Evolutionary conservation across 83 land plant species (phyloP).

Genomic region (Picea mariana): DNA sequence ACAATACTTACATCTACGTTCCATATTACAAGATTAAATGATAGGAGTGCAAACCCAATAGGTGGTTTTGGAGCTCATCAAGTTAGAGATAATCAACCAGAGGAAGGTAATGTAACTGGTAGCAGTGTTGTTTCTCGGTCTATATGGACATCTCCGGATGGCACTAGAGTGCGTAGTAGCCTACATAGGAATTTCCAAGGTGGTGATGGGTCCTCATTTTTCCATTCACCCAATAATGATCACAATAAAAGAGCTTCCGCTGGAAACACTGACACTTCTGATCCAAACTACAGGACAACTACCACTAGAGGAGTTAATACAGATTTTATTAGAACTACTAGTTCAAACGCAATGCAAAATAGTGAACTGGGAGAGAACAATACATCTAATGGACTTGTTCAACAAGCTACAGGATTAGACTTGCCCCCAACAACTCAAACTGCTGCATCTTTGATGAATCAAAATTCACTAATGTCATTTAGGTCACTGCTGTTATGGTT

Average conservation of each 20-base stretch:
- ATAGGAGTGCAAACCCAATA: slow-evolving; percentile 25
- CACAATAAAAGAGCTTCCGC: background rate
- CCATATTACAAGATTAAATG: slow-evolving; percentile 74
- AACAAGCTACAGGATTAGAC: slow-evolving; percentile 19
- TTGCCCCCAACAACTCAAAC: slow-evolving; percentile 22
- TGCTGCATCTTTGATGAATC: too few species aligned
- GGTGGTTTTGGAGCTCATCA: slow-evolving; percentile 2
- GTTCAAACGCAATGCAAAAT: background rate
- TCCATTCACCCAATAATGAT: slow-evolving; percentile 6
- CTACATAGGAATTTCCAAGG: too few species aligned
- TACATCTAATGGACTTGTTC: slow-evolving; percentile 14
- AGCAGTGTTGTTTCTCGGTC: too few species aligned
- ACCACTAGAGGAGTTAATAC: slow-evolving; percentile 15
- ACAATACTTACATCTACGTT: slow-evolving; percentile 83
- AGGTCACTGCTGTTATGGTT: slow-evolving; percentile 61
- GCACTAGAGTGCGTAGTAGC: too few species aligned
- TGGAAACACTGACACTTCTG: background rate
- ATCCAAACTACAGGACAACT: slow-evolving; percentile 11
- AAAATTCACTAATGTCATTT: slow-evolving; percentile 23
- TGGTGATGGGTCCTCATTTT: too few species aligned
- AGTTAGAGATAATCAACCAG: slow-evolving; percentile 11
- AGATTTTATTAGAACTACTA: background rate
- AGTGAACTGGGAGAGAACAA: slow-evolving; percentile 9
- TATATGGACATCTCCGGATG: too few species aligned
- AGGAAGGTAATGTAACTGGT: too few species aligned